Evolutionary conservation across 352 stramenopile genomes (phyloP), one percentile per base, ranked within the genome.

Genomic region (Globisporangium apiculatum): DNA sequence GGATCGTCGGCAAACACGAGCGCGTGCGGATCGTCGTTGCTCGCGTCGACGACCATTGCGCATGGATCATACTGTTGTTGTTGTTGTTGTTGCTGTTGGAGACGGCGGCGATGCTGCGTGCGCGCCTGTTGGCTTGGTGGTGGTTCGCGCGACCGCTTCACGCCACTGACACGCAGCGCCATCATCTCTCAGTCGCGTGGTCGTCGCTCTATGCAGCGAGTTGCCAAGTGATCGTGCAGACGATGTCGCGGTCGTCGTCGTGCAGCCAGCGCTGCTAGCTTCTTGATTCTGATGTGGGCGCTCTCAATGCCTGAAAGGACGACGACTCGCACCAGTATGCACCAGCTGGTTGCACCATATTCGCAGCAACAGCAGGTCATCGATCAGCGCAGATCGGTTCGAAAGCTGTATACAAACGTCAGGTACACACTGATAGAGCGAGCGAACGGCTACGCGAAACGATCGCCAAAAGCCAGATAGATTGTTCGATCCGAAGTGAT

Each of bases 71-170:
- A 45, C 11, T 55, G 37, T 2, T 15, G 37, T 14, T 31, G 12
- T 5, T 40, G 61, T 14, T 12, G 37, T 14, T 31, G 12, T 5
- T 40, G 61, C 2, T 12, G 24, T 31, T 31, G 24, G 24, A 31
- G 24, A 31, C 24, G 24, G 24, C 24, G 24, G 24, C 24, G 24
- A 31, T 31, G 24, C 24, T 31, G 42, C 42, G 42, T 7, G 7
- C 42, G 12, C 12, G 42, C 42, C 45, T 12, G 46, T 35, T 45
- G 43, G 40, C 43, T 24, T 50, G 31, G n/a, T 7, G 41, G 43
- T 14, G 52, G 9, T 7, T 56, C 53, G n/a, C 64, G 64, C 51
- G 60, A 51, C 8, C 64, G 59, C 60, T 69, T 69, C 24, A 31
- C 24, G 24, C 51, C 42, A 31, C 64, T 60, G 15, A 60, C 63